Percentiles rank a stretch among this genome's conserved stretches.
Conservation (phyloP, 2,329 filamentous ascomycete genomes). For the Colletotrichum sp. region DNA sequence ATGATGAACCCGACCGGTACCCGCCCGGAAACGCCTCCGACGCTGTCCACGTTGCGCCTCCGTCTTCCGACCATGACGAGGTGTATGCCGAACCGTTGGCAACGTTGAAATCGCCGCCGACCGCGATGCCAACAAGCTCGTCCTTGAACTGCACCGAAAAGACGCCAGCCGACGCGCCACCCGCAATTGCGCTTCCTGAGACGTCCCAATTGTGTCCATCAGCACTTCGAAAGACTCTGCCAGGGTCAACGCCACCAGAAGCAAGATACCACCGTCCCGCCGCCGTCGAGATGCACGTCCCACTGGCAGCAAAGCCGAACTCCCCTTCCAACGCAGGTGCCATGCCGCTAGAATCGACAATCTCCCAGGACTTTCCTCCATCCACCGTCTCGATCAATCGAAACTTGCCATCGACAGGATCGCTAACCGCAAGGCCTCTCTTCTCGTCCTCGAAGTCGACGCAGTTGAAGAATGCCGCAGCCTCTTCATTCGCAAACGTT, state of each 20-base stretch:
- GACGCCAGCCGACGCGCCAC: constrained; percentile 31
- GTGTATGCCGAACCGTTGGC: constrained; percentile 25
- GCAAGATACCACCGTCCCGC: constrained; percentile 33
- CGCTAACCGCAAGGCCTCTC: constrained; percentile 34
- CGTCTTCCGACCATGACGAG: constrained; percentile 35
- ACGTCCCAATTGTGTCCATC: constrained; percentile 32
- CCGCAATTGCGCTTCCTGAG: constrained; percentile 28
- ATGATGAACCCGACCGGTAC: constrained; percentile 35
- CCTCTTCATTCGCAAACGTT: constrained; percentile 32
- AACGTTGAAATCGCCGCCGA: constrained; percentile 34
- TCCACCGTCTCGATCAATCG: constrained; percentile 35
- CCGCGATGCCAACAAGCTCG: constrained; percentile 28
- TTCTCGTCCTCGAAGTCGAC: constrained; percentile 29
- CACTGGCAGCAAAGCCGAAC: constrained; percentile 36
- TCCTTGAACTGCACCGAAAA: constrained; percentile 37
- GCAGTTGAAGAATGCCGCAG: constrained; percentile 37
- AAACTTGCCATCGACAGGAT: constrained; percentile 36
- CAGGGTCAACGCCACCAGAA: constrained; percentile 31
- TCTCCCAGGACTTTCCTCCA: constrained; percentile 29
- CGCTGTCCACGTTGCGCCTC: constrained; percentile 31
- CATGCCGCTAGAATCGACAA: constrained; percentile 30
- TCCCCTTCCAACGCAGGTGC: constrained; percentile 30
- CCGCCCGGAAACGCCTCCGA: constrained; percentile 31
- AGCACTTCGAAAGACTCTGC: constrained; percentile 30
- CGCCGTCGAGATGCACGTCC: constrained; percentile 33